Conservation (phyloP, 331 rosid species). For the Quercus tomentella region DNA sequence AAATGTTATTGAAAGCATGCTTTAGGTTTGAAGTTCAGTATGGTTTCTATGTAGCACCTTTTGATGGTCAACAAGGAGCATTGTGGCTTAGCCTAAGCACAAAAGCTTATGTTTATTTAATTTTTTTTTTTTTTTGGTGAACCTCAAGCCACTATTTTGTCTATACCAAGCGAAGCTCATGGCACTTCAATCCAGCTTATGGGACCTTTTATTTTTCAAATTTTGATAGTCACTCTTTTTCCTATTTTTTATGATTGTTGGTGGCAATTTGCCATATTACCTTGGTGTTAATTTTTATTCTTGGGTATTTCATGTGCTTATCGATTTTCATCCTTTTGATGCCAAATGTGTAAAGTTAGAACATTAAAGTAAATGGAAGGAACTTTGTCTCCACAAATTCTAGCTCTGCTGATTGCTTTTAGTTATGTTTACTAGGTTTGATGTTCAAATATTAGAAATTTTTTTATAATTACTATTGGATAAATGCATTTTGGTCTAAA, state of each 20-base stretch:
- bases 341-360: not conserved
- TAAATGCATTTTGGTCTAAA: too few relatives aligned
- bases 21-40: not conserved
- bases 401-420: too few relatives aligned
- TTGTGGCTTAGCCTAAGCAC: not conserved
- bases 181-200: not conserved
- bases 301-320: not conserved
- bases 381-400: too few relatives aligned
- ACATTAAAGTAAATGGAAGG: not conserved
- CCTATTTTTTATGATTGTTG: not conserved
- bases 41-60: not conserved
- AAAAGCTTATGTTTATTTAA: not conserved
- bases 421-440: too few relatives aligned
- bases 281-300: not conserved
- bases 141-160: not conserved
- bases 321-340: not conserved
- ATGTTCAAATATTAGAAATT: too few relatives aligned
- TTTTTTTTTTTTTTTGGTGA: not conserved
- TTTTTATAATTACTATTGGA: too few relatives aligned
- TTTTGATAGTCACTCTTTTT: not conserved
- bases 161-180: not conserved
- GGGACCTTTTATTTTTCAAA: not conserved
- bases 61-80: not conserved
- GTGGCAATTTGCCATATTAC: not conserved
- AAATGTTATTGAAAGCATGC: not conserved